Conservation (phyloP, 345 rosid genomes). For the Turnera subulata region DNA sequence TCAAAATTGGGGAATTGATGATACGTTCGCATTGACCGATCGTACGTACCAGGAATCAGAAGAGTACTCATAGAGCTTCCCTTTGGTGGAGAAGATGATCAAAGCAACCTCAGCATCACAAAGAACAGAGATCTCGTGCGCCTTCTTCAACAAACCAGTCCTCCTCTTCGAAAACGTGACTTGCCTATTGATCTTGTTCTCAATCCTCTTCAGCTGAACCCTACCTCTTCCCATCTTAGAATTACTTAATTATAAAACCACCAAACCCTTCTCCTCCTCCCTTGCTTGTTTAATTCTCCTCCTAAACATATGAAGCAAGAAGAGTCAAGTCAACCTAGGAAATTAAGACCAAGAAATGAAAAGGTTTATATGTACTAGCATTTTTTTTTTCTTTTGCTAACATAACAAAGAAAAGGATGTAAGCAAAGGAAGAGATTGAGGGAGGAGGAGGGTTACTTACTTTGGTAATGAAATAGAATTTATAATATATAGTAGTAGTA, state of each 20-base stretch:
- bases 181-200: constrained; percentile 65
- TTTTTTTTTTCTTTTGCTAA: no score
- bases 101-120: constrained; percentile 63
- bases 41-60: constrained; percentile 49
- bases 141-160: constrained; percentile 56
- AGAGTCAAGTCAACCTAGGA: no score
- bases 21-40: no score
- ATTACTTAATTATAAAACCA: no score
- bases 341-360: no score
- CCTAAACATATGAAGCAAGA: not conserved
- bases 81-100: constrained; percentile 58
- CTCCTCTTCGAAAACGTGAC: constrained; percentile 61
- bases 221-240: constrained; percentile 35
- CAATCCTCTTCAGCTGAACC: constrained; percentile 61
- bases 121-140: constrained; percentile 64
- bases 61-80: constrained; percentile 54
- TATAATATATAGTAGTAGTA: no score
- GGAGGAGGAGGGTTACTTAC: not conserved
- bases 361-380: no score
- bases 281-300: not conserved
- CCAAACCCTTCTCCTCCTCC: no score
- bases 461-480: no score
- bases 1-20: no score
- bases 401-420: no score
- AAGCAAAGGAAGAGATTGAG: not conserved